Base-by-base conservation (phyloP, 2,329 filamentous ascomycete genomes). In the Tricladium varicosporioides region DNA sequence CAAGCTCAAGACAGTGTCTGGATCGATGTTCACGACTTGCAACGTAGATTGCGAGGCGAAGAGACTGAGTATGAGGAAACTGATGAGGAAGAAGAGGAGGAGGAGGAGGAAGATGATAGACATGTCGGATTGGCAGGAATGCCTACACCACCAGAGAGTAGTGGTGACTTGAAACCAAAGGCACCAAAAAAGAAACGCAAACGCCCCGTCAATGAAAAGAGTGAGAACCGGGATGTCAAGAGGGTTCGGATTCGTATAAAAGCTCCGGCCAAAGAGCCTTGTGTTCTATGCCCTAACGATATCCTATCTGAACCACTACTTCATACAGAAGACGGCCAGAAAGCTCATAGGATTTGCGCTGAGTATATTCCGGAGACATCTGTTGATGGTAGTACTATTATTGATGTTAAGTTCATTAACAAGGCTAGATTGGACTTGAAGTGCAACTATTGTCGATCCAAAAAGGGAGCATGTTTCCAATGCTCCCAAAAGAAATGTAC, bases 1-100 rank as follows among this genome's bases (percentile, higher is more conserved):
- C 84, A 94, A 58, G 92, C 96, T 63, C 86, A 95, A 59, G 94
- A 99, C 76, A 97, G 93, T 68, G 94, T 99, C 2, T 99, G 95
- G 92, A 92, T 99, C 53, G 92, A 99, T 69, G 92, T 97, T 3
- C 87, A 91, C 57, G 94, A 97, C 67, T 95, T 99, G 56, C 92
- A 99, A 74, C 90, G 94, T 60, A 97, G 95, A 72, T 76, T 97
- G 48, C 85, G 92, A 51, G 94, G 94, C 45, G 92, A 97, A 71
- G 87, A 90, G 57, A 91, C 91, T 5, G 91, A 92, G 65, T 90
- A 89, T 65, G 89, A 92, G 69, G 87, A 91, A 65, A 89, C 87
- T 0, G 87, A 90, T 40, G 83, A 86, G 31, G 86, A 88, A 1
- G 87, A 89, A 5, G 84, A 87, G 1, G 78, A 83, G 1, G 84